phyloP scores from a whole-genome alignment of 306 rosid genomes.

The Benincasa hispida region DNA sequence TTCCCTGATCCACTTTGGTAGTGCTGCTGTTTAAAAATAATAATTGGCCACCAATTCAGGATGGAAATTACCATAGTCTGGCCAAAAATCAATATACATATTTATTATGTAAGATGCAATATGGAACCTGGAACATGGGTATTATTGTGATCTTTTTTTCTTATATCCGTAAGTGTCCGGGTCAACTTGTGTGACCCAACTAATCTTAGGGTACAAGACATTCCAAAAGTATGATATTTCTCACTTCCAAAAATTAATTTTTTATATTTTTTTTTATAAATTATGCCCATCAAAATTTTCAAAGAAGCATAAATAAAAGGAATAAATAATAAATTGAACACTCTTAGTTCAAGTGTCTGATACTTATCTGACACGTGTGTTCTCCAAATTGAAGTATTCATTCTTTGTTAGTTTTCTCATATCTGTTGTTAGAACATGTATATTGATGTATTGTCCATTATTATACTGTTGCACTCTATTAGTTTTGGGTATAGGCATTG shows the following conservation, averaged over 20 bases:
- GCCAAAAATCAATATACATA: neutral
- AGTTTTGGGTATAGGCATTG: neutral
- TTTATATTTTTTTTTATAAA: neutral
- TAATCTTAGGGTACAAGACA: too few relatives aligned
- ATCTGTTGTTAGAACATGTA: neutral
- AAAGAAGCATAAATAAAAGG: neutral
- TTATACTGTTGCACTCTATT: neutral
- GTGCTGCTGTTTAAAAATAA: neutral
- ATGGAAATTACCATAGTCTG: neutral
- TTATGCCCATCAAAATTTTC: neutral
- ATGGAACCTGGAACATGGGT: neutral
- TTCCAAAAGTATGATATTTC: neutral
- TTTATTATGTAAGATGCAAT: neutral
- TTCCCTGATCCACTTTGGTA: neutral
- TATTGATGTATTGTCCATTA: neutral
- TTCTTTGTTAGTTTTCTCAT: neutral
- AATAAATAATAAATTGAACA: neutral
- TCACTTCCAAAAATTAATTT: neutral
- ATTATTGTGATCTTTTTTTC: neutral
- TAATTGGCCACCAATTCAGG: neutral
- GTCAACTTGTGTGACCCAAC: too few relatives aligned
- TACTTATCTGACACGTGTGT: neutral
- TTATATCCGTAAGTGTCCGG: too few relatives aligned
- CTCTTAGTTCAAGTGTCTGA: neutral
- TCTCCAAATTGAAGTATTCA: neutral